phyloP scores from a whole-genome alignment of 2,329 filamentous ascomycete species.

The Alternaria brassicicola region DNA sequence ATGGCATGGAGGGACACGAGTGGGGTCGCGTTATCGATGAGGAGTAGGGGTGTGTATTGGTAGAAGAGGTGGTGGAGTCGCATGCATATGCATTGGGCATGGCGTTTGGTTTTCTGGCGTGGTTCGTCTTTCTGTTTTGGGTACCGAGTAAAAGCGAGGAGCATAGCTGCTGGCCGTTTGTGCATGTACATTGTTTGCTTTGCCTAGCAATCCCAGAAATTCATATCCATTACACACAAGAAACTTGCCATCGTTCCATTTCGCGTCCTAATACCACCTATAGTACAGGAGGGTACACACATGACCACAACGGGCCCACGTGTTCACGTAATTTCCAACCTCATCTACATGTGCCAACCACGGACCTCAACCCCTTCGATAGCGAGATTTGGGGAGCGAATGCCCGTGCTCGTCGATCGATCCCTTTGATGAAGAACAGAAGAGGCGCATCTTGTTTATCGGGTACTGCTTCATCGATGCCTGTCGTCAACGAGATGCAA shows the following conservation, averaged over 20 bases:
- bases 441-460: not conserved
- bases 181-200: not conserved
- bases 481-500: not conserved
- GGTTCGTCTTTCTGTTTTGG: not conserved
- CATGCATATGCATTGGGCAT: not conserved
- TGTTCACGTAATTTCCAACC: not conserved
- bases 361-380: not conserved
- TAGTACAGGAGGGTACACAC: not conserved
- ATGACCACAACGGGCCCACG: not conserved
- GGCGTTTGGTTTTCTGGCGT: not conserved
- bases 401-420: not conserved
- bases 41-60: conserved; percentile 19
- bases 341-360: conserved; percentile 2
- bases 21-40: conserved; percentile 56
- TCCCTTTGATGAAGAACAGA: not conserved
- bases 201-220: not conserved
- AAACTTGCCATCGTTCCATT: not conserved
- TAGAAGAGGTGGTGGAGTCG: not conserved
- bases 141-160: not conserved
- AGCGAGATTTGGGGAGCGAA: not conserved
- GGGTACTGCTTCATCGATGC: not conserved
- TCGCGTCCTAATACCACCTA: not conserved
- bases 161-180: not conserved
- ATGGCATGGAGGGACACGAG: conserved; percentile 51
- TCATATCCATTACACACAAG: not conserved